Evolutionary conservation across 352 stramenopile genomes (phyloP), one percentile per base, ranked within the genome.

Genomic region (Pythium myriotylum): DNA sequence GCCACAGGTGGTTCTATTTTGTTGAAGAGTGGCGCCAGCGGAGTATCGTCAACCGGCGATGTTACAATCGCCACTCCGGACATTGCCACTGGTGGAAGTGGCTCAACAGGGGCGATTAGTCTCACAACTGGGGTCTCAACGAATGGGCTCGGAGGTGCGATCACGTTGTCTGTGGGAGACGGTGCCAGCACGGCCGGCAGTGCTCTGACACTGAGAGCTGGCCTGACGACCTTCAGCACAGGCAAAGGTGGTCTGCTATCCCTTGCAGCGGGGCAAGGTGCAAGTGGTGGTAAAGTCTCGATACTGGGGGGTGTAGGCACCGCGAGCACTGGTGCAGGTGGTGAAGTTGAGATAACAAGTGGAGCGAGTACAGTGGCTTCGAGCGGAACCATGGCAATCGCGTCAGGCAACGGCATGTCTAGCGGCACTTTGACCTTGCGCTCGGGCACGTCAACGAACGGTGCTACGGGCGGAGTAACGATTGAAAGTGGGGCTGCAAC

Each of bases 111-210:
- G 13, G 27, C 54, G 19, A 66, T 68, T 22, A 46, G 14, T n/a
- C 17, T 73, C 0, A 50, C 42, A 8, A 66, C 59, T 20, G 66
- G 62, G n/a, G 41, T 14, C 10, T 47, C 46, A 20, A 56, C 46
- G 14, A 59, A 10, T 24, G 55, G 17, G 13, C 51, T 24, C 7
- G 62, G 67, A 49, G 77, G 77, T 7, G 68, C 62, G 13, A 49
- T 87, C 19, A 77, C 64, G 12, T 53, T 88, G 48, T 76, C 69
- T 4, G 77, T 74, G 29, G 78, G 78, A 26, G 68, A 54, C 62
- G 73, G 73, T 9, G 67, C 68, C 23, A 62, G 62, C 32, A 74
- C 64, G 17, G 62, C 73, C 43, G 78, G 71, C 12, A 73, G 78
- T 24, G 67, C 80, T 10, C 68, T 88, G 32, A 54, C 63, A 7